Base-by-base conservation (phyloP, 2,329 filamentous ascomycete species). In the Apiospora marii region DNA sequence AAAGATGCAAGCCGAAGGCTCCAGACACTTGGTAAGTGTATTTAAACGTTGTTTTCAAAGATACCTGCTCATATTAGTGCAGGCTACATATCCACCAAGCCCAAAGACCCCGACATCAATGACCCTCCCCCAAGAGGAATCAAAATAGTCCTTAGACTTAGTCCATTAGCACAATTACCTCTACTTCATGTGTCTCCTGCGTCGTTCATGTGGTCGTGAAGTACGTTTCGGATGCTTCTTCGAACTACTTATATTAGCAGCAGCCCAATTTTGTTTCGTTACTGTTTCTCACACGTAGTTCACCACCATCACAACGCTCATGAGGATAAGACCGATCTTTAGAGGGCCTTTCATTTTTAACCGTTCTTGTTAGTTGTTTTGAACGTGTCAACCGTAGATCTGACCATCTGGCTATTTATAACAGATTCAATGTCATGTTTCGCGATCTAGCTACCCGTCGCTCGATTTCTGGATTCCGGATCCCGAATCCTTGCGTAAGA, bases 291-390 rank as follows among this genome's bases (percentile, higher is more conserved):
- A 58, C 24, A 34, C n/a, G 27, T 58, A 58, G 27, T 58, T n/a
- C 13, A 58, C 14, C 14, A 58, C 51, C 13, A 58, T 58, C 13
- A 58, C 24, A 58, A 58, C 7, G 13, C 51, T 58, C 13, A 58
- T 58, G 16, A 53, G 49, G 51, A 58, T 58, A 19, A 58, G 51
- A 58, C 51, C 51, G 51, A 58, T 30, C 51, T 58, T 58, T 34
- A 58, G 13, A 58, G 27, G 27, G 51, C 24, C 51, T 34, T 58
- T 58, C 13, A 58, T 58, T 58, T 58, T 34, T 16, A 34, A 58
- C 13, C 27, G 51, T 58, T 58, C 13, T 58, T 58, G 6, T 58
- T 24, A 49, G 22, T 24, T 58, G 27, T 30, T 58, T 58, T 30
- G 4, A 58, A 34, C 27, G 24, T 58, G 13, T 58, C 6, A 51